A percentile compares a stretch with the other conserved stretches of the same genome.
Evolutionary conservation across 2,329 filamentous ascomycete species (phyloP).

Genomic region (Sporothrix luriei): DNA sequence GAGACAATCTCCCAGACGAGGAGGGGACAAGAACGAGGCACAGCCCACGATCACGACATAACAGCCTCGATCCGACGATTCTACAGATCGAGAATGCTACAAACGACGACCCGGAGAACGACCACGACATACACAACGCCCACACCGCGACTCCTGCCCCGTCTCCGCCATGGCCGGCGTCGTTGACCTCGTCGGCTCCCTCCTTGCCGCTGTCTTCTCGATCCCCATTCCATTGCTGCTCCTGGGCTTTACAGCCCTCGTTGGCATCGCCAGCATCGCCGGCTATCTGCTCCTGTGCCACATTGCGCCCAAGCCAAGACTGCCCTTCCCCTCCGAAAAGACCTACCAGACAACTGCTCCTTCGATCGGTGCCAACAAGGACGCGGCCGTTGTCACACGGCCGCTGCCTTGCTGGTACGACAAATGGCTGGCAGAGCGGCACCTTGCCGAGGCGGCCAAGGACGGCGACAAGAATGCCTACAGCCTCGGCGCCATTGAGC

Average conservation of each 20-base stretch:
- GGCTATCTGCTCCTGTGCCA: slow-evolving; percentile 69
- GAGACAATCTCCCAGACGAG: slow-evolving; percentile 11
- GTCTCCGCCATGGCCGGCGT: slow-evolving; percentile 30
- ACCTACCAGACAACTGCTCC: slow-evolving; percentile 75
- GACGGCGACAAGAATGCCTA: slow-evolving; percentile 45
- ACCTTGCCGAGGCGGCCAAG: slow-evolving; percentile 46
- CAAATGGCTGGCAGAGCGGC: slow-evolving; percentile 65
- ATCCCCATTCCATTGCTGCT: slow-evolving; percentile 33
- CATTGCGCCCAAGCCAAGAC: slow-evolving; percentile 79
- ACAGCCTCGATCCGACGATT: neutral
- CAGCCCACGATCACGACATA: neutral
- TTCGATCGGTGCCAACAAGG: slow-evolving; percentile 49
- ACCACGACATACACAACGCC: neutral
- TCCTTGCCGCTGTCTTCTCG: slow-evolving; percentile 23
- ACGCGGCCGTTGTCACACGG: slow-evolving; percentile 43
- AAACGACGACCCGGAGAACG: neutral
- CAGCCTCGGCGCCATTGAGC: slow-evolving; percentile 65
- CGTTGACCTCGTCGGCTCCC: slow-evolving; percentile 28
- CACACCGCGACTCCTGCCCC: neutral
- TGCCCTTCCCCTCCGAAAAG: slow-evolving; percentile 76
- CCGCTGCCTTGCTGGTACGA: slow-evolving; percentile 88
- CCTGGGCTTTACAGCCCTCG: slow-evolving; percentile 26
- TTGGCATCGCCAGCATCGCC: slow-evolving; percentile 25
- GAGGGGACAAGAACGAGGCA: neutral
- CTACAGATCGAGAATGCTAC: neutral